phyloP scores from a whole-genome alignment of 106 monocot species.

The Iris macrosiphon region DNA sequence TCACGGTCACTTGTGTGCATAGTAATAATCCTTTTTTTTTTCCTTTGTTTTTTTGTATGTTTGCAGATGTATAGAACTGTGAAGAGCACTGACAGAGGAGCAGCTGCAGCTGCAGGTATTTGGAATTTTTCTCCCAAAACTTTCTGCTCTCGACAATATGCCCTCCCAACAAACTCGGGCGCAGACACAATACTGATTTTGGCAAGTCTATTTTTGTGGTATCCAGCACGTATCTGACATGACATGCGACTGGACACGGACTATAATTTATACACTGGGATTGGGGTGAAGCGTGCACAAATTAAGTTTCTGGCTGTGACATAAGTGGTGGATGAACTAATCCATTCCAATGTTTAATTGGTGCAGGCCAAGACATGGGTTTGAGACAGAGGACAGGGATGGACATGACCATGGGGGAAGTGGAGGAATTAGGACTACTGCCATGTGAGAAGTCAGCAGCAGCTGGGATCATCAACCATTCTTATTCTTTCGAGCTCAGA shows the following conservation, averaged over 20 bases:
- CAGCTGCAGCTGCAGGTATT: conserved; percentile 8
- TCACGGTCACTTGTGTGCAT: no score
- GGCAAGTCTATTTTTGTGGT: no score
- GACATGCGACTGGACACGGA: no score
- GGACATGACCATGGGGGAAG: no score
- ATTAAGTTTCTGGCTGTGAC: conserved; percentile 4
- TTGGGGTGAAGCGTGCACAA: conserved; percentile 9
- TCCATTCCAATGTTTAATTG: no score
- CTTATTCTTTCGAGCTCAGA: conserved; percentile 18
- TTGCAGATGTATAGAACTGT: conserved; percentile 94
- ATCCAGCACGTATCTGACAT: no score
- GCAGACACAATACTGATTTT: no score
- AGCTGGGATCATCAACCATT: conserved; percentile 4
- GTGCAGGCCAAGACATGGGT: conserved; percentile 39
- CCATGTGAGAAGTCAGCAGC: conserved; percentile 21
- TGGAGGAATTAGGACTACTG: conserved; percentile 16
- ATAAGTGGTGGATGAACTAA: conserved; percentile 9
- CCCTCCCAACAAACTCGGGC: no score
- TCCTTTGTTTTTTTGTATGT: neutral
- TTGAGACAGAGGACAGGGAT: conserved; percentile 17
- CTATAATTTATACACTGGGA: no score
- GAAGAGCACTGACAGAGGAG: conserved; percentile 61
- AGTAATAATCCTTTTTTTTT: no score
- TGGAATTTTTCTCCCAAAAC: conserved; percentile 26
- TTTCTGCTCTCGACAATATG: no score